phyloP scores from a whole-genome alignment of 176 grass and related monocot species.

The Neostapfia colusana region DNA sequence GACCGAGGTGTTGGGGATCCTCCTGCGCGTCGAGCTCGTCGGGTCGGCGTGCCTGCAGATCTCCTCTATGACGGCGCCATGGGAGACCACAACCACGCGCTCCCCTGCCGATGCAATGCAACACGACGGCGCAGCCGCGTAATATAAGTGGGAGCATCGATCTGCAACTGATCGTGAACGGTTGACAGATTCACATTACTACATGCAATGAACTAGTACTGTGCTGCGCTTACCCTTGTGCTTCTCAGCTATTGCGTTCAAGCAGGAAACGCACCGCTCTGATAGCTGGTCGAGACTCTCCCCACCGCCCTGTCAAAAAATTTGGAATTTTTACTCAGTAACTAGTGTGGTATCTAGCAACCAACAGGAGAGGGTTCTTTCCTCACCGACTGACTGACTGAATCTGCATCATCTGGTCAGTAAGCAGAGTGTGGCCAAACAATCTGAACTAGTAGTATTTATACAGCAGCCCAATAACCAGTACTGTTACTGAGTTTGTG shows the following conservation, averaged over 20 bases:
- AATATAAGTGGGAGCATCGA: background rate
- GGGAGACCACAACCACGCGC: slow-evolving; percentile 51
- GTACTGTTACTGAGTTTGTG: background rate
- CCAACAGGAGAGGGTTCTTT: no score
- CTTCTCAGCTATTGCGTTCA: slow-evolving; percentile 47
- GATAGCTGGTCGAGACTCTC: slow-evolving; percentile 59
- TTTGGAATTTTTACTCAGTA: background rate
- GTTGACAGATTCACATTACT: background rate
- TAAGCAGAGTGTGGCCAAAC: no score
- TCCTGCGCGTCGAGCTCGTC: background rate
- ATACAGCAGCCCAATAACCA: background rate
- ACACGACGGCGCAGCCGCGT: background rate
- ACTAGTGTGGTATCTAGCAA: background rate
- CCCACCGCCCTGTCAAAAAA: slow-evolving; percentile 57
- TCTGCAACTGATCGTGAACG: no score
- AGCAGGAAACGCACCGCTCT: slow-evolving; percentile 49
- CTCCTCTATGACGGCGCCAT: slow-evolving; percentile 49
- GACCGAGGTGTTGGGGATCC: slow-evolving; percentile 54
- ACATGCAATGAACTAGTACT: background rate
- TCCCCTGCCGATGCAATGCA: slow-evolving; percentile 26
- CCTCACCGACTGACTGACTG: no score
- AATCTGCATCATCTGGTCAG: no score
- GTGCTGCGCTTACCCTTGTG: slow-evolving; percentile 41
- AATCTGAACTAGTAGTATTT: background rate
- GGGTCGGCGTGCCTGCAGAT: slow-evolving; percentile 41